Conservation (phyloP, 805 yeast genomes). For the Suhomyces canberraensis region DNA sequence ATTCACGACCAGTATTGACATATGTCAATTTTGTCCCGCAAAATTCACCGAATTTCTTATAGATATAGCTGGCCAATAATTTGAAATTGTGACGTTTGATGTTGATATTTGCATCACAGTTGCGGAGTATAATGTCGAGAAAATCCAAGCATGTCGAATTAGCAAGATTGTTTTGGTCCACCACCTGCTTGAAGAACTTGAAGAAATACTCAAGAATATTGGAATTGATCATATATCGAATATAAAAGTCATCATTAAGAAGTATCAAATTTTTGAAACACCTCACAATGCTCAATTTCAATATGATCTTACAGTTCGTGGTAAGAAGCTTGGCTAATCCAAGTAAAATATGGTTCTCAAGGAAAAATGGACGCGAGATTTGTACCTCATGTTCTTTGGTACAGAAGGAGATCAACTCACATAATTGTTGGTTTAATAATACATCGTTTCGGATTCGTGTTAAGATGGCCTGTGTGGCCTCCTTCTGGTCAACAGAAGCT, state of each 20-base stretch:
- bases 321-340: slow-evolving; percentile 53
- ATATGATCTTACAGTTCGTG: slow-evolving; percentile 42
- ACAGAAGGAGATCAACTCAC: slow-evolving; percentile 71
- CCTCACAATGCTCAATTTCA: slow-evolving; percentile 66
- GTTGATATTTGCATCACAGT: slow-evolving; percentile 17
- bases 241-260: slow-evolving; percentile 61
- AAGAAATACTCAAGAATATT: slow-evolving; percentile 51
- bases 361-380: slow-evolving; percentile 58
- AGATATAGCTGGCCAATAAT: slow-evolving; percentile 27
- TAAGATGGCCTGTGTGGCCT: slow-evolving; percentile 4
- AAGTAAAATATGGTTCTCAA: slow-evolving; percentile 54
- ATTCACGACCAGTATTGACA: slow-evolving; percentile 28
- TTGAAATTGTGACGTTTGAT: slow-evolving; percentile 22
- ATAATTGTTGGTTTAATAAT: slow-evolving; percentile 51
- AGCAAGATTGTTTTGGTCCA: slow-evolving; percentile 55
- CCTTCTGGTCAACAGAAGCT: slow-evolving; percentile 9
- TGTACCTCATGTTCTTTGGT: slow-evolving; percentile 58
- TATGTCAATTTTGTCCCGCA: slow-evolving; percentile 21
- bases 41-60: slow-evolving; percentile 26
- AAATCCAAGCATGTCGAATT: slow-evolving; percentile 77
- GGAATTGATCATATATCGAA: slow-evolving; percentile 53
- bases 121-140: slow-evolving; percentile 41
- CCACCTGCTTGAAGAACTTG: slow-evolving; percentile 45
- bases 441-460: slow-evolving; percentile 28
- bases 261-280: slow-evolving; percentile 62